Evolutionary conservation across 805 yeast genomes (phyloP), one percentile per base, ranked within the genome.

Genomic region (Soucietia sequanensis): DNA sequence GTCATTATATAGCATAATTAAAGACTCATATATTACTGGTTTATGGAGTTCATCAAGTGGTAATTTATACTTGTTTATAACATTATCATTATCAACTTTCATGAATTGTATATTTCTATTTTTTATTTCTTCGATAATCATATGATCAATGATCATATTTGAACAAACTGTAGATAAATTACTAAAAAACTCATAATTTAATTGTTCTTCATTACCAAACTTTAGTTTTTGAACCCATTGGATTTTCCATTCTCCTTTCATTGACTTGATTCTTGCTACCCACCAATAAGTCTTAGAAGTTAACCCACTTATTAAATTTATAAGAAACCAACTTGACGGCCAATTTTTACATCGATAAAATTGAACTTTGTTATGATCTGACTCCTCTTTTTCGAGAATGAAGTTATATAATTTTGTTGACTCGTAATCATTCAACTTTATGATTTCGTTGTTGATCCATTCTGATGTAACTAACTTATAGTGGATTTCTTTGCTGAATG

Each of bases 381-480:
- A 26, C 19, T 28, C 37, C 9, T 13, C 21, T 11, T 32, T 38
- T 17, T 48, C 49, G 5, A 45, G 47, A 21, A 59, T 44, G 40
- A 58, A 55, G 20, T 65, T 59, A 37, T 62, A 57, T 23, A 77
- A 47, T 35, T 70, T 69, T 7, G 31, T 31, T 14, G 70, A 51
- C 50, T 81, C 89, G 15, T 63, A 65, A 3, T 68, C 65, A 2
- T 68, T 60, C 19, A 84, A 48, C 21, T 60, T 66, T 30, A 84
- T 68, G 26, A 76, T 69, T 26, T 74, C 76, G 43, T 76, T 76
- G n/a, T 68, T 62, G 5, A 76, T 69, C 93, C 93, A 85, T 19
- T 81, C 85, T 0, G 81, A 74, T 0, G 86, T 81, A 23, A 68
- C 64, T 35, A 86, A 70, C 41, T 80, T 68, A 6, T 76, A 70